Conservation (phyloP, 108 stramenopile species). For the Pseudonitzschia pungens region DNA sequence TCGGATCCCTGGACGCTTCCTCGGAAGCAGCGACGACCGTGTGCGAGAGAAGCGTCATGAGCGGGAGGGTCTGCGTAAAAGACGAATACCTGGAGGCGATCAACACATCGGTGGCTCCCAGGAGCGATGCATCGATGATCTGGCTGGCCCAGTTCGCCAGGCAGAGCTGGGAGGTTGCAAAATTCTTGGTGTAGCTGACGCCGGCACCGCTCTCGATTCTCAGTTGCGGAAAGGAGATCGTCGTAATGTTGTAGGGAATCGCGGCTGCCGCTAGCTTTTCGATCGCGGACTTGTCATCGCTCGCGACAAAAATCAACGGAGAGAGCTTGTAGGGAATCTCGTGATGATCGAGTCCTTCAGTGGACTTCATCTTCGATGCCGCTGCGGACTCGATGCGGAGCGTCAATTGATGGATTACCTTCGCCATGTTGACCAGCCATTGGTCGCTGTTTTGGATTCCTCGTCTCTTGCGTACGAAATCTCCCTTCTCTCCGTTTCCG, state of each 20-base stretch:
- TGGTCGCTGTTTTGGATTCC: slow-evolving; percentile 15
- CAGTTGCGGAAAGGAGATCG: background rate
- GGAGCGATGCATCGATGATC: slow-evolving; percentile 45
- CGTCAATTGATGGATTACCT: background rate
- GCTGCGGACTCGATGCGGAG: background rate
- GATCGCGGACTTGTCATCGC: background rate
- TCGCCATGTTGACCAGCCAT: background rate
- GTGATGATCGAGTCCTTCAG: background rate
- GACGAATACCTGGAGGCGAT: slow-evolving; percentile 41
- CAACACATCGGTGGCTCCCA: slow-evolving; percentile 46
- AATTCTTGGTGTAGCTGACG: background rate
- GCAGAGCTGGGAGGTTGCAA: slow-evolving; percentile 1
- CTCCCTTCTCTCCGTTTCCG: slow-evolving; percentile 56
- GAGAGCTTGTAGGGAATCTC: background rate
- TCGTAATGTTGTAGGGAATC: background rate
- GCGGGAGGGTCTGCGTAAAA: slow-evolving; percentile 58
- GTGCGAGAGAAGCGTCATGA: background rate
- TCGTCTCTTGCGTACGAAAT: slow-evolving; percentile 42
- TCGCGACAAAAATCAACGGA: slow-evolving; percentile 56
- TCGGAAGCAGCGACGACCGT: background rate
- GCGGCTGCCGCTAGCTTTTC: background rate
- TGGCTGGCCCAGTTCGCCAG: slow-evolving; percentile 21
- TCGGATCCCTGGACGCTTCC: too few species aligned
- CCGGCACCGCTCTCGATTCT: background rate
- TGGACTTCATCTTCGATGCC: background rate